phyloP scores from a whole-genome alignment of 495 filamentous ascomycete genomes.

The Penicillium longicatenatum region DNA sequence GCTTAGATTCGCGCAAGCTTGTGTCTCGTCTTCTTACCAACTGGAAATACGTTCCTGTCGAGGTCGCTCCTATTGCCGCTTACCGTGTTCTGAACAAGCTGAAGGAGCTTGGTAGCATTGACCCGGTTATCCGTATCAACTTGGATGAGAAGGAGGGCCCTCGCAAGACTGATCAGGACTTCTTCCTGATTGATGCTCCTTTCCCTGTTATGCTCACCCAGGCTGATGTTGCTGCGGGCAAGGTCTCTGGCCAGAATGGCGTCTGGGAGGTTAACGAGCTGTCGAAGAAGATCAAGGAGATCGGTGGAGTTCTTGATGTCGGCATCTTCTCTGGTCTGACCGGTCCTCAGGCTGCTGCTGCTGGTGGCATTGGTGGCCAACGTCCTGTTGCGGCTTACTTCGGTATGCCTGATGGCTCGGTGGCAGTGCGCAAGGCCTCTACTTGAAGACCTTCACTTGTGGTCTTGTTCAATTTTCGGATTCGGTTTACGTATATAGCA shows the following conservation, averaged over 20 bases:
- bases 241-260: conserved; percentile 54
- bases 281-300: conserved; percentile 69
- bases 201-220: conserved; percentile 71
- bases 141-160: conserved; percentile 72
- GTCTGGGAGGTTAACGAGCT: conserved; percentile 79
- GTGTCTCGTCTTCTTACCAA: conserved; percentile 71
- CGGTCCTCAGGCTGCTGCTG: conserved; percentile 62
- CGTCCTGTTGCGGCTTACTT: conserved; percentile 94
- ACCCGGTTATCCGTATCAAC: conserved; percentile 69
- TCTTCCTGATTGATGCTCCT: conserved; percentile 91
- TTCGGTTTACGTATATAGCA: conserved; percentile 15
- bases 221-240: conserved; percentile 53
- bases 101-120: conserved; percentile 64
- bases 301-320: conserved; percentile 88
- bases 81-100: conserved; percentile 69
- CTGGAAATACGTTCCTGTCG: conserved; percentile 88
- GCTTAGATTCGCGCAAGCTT: conserved; percentile 81
- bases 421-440: conserved; percentile 52
- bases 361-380: conserved; percentile 70
- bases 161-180: conserved; percentile 88
- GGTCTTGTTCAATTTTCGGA: not conserved
- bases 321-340: conserved; percentile 84
- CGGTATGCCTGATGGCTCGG: conserved; percentile 79
- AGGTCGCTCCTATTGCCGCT: conserved; percentile 83
- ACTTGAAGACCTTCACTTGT: conserved; percentile 8